Percentiles rank a stretch among this genome's conserved stretches.
phyloP scores from a whole-genome alignment of 352 stramenopile species.

The Phytophthora meadii region DNA sequence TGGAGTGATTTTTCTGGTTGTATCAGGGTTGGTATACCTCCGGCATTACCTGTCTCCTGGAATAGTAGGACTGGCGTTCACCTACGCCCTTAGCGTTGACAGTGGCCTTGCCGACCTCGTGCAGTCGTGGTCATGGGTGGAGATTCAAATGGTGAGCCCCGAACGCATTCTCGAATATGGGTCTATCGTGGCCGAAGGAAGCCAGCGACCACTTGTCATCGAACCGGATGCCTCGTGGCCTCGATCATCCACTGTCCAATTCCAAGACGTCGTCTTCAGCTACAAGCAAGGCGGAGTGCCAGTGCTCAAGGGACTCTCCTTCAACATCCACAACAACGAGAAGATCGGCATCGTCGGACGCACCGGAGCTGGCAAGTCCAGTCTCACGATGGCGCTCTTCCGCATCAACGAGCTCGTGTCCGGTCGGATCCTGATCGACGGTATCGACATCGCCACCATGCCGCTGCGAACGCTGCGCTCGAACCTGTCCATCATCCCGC shows the following conservation, averaged over 20 bases:
- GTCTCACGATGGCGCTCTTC: conserved; percentile 87
- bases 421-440: conserved; percentile 57
- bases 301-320: too few relatives aligned
- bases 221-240: conserved; percentile 66
- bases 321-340: too few relatives aligned
- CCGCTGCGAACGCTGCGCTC: conserved; percentile 39
- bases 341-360: conserved; percentile 86
- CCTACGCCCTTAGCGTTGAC: conserved; percentile 87
- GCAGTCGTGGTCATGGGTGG: conserved; percentile 45
- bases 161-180: conserved; percentile 57
- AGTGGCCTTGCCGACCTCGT: conserved; percentile 79
- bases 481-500: conserved; percentile 49
- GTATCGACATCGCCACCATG: conserved; percentile 43
- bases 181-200: conserved; percentile 33
- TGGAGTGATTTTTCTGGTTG: conserved; percentile 43
- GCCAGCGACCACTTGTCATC: conserved; percentile 22
- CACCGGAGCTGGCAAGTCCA: conserved; percentile 89
- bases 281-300: conserved; percentile 66
- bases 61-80: conserved; percentile 88
- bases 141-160: conserved; percentile 65
- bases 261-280: conserved; percentile 81
- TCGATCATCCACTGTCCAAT: conserved; percentile 65
- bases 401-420: conserved; percentile 80
- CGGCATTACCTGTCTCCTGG: conserved; percentile 59
- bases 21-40: too few relatives aligned